Evolutionary conservation across 2,329 filamentous ascomycete species (phyloP), one percentile per base, ranked within the genome.

Genomic region (Clarireedia paspali): DNA sequence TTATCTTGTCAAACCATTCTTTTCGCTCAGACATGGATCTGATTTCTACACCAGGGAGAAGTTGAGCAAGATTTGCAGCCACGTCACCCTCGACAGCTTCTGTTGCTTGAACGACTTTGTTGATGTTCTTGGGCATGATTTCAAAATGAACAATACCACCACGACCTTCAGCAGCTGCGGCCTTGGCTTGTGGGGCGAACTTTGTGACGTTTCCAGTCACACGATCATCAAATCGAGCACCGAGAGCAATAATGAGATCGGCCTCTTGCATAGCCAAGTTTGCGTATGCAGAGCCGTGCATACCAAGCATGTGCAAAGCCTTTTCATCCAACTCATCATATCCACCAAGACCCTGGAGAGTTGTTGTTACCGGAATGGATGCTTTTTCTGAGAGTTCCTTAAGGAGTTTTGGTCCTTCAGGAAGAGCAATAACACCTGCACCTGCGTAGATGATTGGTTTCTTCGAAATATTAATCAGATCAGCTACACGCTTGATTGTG

Each of bases 111-210:
- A 99, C 88, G 44, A 97, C 91, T 81, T 97, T 99, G 84, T 97
- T 97, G 76, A 97, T 97, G 78, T 99, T 97, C 85, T 99, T 99
- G 66, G 94, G 92, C 87, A 97, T 88, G 67, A 99, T 92, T 71
- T 97, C 92, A 68, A 97, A 97, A 73, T 99, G 92, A 15, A 97
- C 82, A 66, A 99, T 97, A 68, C 94, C 94, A 66, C 94, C 94
- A 60, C 91, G 88, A 53, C 85, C 85, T 75, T 96, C 89, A 10
- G 81, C 78, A 4, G 90, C 92, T 0, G 94, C 94, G 14, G 84
- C 82, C 74, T 88, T 94, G 46, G 94, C 94, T 52, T 82, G 83
- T 3, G 94, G 94, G 0, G 91, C 94, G 63, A 97, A 99, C 71
- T 92, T 95, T 66, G 83, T 73, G 52, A 96, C 79, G 70, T 80